These are phyloP conservation scores for Cicer chorassanicum DNA, from an alignment of 306 rosid species.

Conservation along the genomic window DNA sequence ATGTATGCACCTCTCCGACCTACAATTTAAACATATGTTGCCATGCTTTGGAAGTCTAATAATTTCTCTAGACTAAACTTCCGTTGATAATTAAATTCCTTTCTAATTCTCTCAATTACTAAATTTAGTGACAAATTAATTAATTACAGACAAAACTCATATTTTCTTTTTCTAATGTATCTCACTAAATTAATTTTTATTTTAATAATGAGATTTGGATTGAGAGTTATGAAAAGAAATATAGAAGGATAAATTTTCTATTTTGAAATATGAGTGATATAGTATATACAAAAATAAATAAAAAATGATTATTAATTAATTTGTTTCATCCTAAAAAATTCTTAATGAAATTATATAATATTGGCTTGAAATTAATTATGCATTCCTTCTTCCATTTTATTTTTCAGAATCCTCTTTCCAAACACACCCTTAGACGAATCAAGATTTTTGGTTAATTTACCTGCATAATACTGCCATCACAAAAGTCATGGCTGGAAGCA, in stretches of 20 bases:
- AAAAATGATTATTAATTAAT: background rate
- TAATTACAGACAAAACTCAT: background rate
- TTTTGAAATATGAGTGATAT: too few species aligned
- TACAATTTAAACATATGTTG: too few species aligned
- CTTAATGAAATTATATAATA: background rate
- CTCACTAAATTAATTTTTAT: background rate
- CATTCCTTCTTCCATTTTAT: background rate
- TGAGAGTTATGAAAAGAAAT: background rate
- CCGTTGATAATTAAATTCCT: too few species aligned
- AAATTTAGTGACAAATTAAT: too few species aligned
- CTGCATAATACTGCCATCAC: conserved; percentile 78
- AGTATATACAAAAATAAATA: background rate
- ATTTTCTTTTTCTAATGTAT: background rate
- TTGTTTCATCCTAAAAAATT: background rate
- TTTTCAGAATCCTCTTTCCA: background rate
- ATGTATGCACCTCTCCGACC: too few species aligned
- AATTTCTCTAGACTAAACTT: too few species aligned
- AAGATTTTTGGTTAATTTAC: conserved; percentile 46
- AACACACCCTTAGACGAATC: background rate
- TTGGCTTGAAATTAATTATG: background rate
- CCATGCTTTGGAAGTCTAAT: too few species aligned
- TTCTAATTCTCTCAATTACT: background rate
- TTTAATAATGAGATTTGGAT: background rate
- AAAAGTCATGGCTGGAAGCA: conserved; percentile 99
- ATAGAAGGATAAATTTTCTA: background rate